A percentile compares a stretch with the other conserved stretches of the same genome.
phyloP scores from a whole-genome alignment of 2,329 filamentous ascomycete genomes.

The Pseudopyricularia javanii region DNA sequence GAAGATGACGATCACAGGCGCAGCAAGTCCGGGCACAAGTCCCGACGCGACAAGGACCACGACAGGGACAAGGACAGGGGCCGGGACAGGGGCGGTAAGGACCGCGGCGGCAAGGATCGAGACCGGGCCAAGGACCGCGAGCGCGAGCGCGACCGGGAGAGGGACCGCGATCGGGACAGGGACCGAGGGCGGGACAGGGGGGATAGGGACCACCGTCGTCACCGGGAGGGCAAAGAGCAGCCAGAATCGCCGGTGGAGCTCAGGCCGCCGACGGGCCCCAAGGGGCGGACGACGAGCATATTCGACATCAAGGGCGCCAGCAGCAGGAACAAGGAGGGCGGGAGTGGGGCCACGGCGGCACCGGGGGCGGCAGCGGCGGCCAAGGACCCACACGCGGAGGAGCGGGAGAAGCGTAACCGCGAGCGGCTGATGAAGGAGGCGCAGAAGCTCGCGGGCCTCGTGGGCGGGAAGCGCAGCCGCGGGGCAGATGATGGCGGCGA shows the following conservation, averaged over 20 bases:
- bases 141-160: constrained; percentile 17
- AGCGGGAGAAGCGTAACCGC: constrained; percentile 54
- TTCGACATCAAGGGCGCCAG: constrained; percentile 24
- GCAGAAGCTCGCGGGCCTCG: constrained; percentile 38
- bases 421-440: constrained; percentile 58
- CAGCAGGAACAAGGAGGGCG: background rate
- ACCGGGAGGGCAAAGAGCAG: background rate
- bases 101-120: constrained; percentile 29
- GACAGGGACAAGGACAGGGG: constrained; percentile 12
- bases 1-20: constrained; percentile 11
- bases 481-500: constrained; percentile 28
- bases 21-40: constrained; percentile 18
- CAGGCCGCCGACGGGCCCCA: background rate
- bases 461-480: constrained; percentile 32
- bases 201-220: constrained; percentile 11
- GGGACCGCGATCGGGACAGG: constrained; percentile 17
- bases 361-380: constrained; percentile 12
- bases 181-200: constrained; percentile 20
- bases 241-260: background rate
- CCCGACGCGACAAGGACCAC: constrained; percentile 33
- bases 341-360: constrained; percentile 19
- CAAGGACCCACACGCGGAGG: constrained; percentile 54
- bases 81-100: constrained; percentile 15
- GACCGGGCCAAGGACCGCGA: constrained; percentile 23
- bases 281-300: constrained; percentile 2